Evolutionary conservation across 495 filamentous ascomycete species (phyloP).

Genomic region (Achaetomiella virescens): DNA sequence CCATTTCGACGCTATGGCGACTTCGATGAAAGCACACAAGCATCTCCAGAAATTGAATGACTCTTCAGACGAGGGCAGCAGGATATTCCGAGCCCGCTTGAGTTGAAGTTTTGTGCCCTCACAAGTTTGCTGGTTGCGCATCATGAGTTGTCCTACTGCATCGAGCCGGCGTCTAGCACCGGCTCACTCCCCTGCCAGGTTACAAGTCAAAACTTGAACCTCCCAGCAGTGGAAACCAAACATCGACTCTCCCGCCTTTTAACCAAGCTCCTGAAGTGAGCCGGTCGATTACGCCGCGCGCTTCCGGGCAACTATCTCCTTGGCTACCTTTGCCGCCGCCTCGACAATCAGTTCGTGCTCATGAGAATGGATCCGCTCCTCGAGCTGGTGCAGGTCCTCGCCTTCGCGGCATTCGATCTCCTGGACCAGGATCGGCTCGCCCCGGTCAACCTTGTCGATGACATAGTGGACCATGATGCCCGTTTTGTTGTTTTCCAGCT

Average conservation of each 20-base stretch:
- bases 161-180: too few species aligned
- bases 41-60: too few species aligned
- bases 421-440: slow-evolving; percentile 62
- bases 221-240: background rate
- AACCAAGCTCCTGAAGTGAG: background rate
- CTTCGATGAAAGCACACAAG: too few species aligned
- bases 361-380: slow-evolving; percentile 61
- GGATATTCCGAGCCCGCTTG: too few species aligned
- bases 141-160: too few species aligned
- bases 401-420: slow-evolving; percentile 66
- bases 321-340: slow-evolving; percentile 53
- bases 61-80: too few species aligned
- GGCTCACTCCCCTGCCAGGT: too few species aligned
- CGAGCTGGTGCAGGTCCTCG: slow-evolving; percentile 59
- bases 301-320: slow-evolving; percentile 28
- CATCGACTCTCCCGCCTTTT: too few species aligned
- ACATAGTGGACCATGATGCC: slow-evolving; percentile 95
- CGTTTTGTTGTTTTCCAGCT: slow-evolving; percentile 61
- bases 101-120: too few species aligned
- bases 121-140: too few species aligned
- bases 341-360: slow-evolving; percentile 68
- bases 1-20: too few species aligned
- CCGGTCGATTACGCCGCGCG: slow-evolving; percentile 18
- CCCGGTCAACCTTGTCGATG: slow-evolving; percentile 77
- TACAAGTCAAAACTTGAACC: too few species aligned